Base-by-base conservation (phyloP, 2,329 filamentous ascomycete genomes). In the Arthrinium phaeospermum region DNA sequence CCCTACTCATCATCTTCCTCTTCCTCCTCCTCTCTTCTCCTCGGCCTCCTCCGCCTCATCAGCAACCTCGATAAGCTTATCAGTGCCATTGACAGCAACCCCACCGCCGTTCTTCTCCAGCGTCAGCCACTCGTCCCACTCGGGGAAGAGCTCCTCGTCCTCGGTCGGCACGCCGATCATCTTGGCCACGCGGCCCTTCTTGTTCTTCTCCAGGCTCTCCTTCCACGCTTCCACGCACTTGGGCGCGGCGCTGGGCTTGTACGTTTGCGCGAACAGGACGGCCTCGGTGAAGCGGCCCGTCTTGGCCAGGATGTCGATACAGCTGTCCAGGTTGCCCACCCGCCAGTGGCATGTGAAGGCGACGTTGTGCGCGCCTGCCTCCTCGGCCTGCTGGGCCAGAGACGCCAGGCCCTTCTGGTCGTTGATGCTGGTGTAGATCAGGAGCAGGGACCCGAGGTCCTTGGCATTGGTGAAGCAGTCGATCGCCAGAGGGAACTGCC, bases 391-490 rank as follows among this genome's bases (percentile, higher is more conserved):
- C 14, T 87, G 83, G 0, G 94, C 93, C 22, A 99, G 86, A 70
- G 90, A 86, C 41, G 88, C 85, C 6, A 99, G 87, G 0, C 95
- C 96, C 16, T 91, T 89, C 37, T 89, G 87, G 83, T 98, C 93
- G 64, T 92, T 92, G 3, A 94, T 97, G 53, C 95, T 94, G 1
- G 94, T 95, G 86, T 98, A 93, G 34, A 99, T 86, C 3, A 99
- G 90, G 1, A 99, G 88, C 10, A 98, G 85, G 0, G 94, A 97
- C 53, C 96, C 95, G 2, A 98, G 86, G 79, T 99, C 96, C 79
- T 94, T 96, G 67, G 95, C 95, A 72, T 96, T 91, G 24, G 91
- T 91, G 82, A 98, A 99, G 84, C 96, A 98, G 83, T 98, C 94
- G 68, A 96, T 93, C 0, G 96, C 96, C 2, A 98, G 90, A 6